phyloP scores from a whole-genome alignment of 257 asterid genomes.

The Fraxinus cuspidata region DNA sequence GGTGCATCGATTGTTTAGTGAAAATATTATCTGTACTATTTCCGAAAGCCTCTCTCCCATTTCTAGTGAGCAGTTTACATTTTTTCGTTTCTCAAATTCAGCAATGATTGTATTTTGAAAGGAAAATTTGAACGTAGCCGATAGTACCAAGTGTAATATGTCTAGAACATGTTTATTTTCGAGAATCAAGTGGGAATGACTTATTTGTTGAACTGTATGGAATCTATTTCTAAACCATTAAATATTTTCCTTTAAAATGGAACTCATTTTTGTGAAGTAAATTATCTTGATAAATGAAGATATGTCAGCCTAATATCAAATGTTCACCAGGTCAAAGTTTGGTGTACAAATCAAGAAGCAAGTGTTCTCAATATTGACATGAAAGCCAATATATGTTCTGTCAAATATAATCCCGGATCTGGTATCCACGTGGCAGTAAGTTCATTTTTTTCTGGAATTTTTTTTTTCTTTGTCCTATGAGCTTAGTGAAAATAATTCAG shows the following conservation, averaged over 20 bases:
- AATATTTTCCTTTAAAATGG: neutral
- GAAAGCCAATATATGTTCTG: conserved; percentile 93
- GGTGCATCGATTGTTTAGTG: neutral
- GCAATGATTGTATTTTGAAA: neutral
- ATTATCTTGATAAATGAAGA: neutral
- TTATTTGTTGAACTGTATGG: neutral
- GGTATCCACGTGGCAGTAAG: conserved; percentile 71
- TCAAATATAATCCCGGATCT: conserved; percentile 89
- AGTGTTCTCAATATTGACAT: conserved; percentile 80
- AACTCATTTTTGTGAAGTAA: neutral
- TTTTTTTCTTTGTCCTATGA: conserved; percentile 10
- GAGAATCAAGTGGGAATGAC: neutral
- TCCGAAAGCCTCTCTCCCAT: neutral
- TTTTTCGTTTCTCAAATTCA: neutral
- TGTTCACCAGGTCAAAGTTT: conserved; percentile 69
- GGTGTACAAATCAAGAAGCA: conserved; percentile 89
- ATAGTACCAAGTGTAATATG: neutral
- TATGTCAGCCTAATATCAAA: conserved; percentile 19
- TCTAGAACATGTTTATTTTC: neutral
- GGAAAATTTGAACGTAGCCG: neutral
- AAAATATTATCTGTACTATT: neutral
- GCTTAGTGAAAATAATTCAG: neutral
- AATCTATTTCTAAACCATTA: neutral
- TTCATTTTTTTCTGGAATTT: conserved; percentile 7
- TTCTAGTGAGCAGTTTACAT: conserved; percentile 2